A percentile compares a stretch with the other conserved stretches of the same genome.
Evolutionary conservation across 768 basidiomycete species (phyloP).

Genomic region (Rhizopogon vinicolor): DNA sequence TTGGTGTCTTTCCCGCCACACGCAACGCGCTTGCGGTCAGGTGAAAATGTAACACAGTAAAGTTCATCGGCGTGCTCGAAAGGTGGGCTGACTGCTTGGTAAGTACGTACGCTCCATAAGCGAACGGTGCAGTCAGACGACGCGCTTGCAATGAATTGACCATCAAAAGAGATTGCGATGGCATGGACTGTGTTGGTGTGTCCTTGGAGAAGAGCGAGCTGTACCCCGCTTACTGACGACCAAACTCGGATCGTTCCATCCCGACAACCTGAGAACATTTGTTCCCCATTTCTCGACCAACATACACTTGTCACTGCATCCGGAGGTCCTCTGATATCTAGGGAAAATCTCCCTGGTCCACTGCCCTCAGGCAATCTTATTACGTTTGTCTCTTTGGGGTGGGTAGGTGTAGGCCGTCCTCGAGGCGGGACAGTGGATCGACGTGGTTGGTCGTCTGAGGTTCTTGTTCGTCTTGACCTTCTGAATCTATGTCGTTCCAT

Average conservation of each 20-base stretch:
- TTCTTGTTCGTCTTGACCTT: not conserved
- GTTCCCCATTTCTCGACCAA: slow-evolving; percentile 8
- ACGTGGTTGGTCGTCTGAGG: not conserved
- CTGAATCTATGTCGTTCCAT: not conserved
- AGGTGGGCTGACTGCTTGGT: slow-evolving; percentile 13
- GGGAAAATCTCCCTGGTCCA: slow-evolving; percentile 91
- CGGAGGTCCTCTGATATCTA: slow-evolving; percentile 48
- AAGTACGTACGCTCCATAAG: slow-evolving; percentile 20
- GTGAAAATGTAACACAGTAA: slow-evolving; percentile 25
- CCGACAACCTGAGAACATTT: slow-evolving; percentile 27
- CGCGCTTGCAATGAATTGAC: slow-evolving; percentile 24
- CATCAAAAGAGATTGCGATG: slow-evolving; percentile 26
- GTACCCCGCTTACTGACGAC: slow-evolving; percentile 19
- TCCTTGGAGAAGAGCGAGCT: slow-evolving; percentile 11
- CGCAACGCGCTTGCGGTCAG: slow-evolving; percentile 22
- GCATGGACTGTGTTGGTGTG: slow-evolving; percentile 21
- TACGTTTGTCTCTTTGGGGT: slow-evolving; percentile 1
- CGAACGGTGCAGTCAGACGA: slow-evolving; percentile 28
- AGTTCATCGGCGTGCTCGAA: slow-evolving; percentile 23
- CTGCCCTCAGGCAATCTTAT: slow-evolving; percentile 82
- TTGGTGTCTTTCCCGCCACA: slow-evolving; percentile 23
- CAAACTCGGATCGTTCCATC: slow-evolving; percentile 26
- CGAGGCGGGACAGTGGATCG: not conserved
- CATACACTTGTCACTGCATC: not conserved
- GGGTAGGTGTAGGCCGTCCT: not conserved